phyloP scores from a whole-genome alignment of 169 alveolate genomes.

The Eimeria acervulina region DNA sequence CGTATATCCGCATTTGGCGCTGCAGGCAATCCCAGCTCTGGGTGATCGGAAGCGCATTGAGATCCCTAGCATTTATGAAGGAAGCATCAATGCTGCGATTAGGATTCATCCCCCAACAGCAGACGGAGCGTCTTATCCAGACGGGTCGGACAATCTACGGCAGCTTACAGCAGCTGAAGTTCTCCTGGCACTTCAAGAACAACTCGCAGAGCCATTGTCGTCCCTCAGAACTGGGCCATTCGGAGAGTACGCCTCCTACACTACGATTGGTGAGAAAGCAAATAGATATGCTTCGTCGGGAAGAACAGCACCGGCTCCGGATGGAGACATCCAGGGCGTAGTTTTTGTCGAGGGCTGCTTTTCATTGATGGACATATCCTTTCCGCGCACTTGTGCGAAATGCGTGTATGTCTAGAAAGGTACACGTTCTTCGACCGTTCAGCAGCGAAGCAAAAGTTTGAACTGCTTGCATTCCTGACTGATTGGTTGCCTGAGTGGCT shows the following conservation, averaged over 20 bases:
- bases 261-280: conserved; percentile 64
- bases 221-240: conserved; percentile 79
- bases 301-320: background rate
- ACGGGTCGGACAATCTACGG: conserved; percentile 16
- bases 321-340: background rate
- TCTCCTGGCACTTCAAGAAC: conserved; percentile 80
- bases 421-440: conserved; percentile 62
- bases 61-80: conserved; percentile 37
- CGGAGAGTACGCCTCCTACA: conserved; percentile 77
- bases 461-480: conserved; percentile 70
- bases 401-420: conserved; percentile 49
- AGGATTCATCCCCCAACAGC: conserved; percentile 16
- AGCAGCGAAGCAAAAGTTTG: conserved; percentile 53
- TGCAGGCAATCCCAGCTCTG: conserved; percentile 66
- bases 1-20: background rate
- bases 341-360: background rate
- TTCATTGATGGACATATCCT: background rate
- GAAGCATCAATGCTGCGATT: conserved; percentile 47
- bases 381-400: conserved; percentile 24
- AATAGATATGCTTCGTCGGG: background rate
- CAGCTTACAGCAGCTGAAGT: conserved; percentile 80
- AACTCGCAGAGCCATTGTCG: conserved; percentile 79
- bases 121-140: conserved; percentile 19
- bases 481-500: conserved; percentile 79
- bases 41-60: conserved; percentile 48